phyloP scores from a whole-genome alignment of 768 basidiomycete genomes.

The Butyriboletus loyo region DNA sequence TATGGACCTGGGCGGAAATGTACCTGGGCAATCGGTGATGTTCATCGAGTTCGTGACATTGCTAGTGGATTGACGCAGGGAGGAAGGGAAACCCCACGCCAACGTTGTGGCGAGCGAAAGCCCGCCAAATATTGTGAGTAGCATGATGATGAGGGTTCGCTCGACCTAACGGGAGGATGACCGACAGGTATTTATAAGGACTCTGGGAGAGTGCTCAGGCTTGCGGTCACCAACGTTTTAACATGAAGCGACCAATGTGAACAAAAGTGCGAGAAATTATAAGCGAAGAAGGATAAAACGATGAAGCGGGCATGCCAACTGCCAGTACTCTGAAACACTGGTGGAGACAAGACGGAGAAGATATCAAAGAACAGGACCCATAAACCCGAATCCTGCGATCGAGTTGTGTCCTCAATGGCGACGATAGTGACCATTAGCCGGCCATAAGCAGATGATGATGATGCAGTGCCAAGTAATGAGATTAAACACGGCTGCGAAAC shows the following conservation, averaged over 20 bases:
- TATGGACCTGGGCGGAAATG: background rate
- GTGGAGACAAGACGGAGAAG: no score
- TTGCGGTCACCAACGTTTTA: background rate
- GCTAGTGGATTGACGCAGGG: conserved; percentile 3
- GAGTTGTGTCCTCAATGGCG: no score
- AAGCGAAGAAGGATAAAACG: background rate
- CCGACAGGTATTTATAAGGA: conserved; percentile 8
- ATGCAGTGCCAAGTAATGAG: no score
- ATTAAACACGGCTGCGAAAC: no score
- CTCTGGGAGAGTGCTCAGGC: background rate
- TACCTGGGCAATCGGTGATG: conserved; percentile 34
- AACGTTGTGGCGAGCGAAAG: conserved; percentile 2
- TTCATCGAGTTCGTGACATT: conserved; percentile 23
- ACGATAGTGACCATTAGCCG: no score
- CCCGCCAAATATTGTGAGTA: conserved; percentile 6
- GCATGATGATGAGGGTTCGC: background rate
- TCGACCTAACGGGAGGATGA: background rate
- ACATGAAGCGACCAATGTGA: background rate
- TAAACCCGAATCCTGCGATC: no score
- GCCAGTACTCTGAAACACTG: no score
- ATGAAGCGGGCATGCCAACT: no score
- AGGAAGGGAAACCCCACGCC: conserved; percentile 4
- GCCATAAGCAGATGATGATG: no score
- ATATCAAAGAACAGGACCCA: no score
- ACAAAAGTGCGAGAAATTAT: background rate